Conservation (phyloP, 2,329 filamentous ascomycete species). For the Paracorniculantispora psalliotae region DNA sequence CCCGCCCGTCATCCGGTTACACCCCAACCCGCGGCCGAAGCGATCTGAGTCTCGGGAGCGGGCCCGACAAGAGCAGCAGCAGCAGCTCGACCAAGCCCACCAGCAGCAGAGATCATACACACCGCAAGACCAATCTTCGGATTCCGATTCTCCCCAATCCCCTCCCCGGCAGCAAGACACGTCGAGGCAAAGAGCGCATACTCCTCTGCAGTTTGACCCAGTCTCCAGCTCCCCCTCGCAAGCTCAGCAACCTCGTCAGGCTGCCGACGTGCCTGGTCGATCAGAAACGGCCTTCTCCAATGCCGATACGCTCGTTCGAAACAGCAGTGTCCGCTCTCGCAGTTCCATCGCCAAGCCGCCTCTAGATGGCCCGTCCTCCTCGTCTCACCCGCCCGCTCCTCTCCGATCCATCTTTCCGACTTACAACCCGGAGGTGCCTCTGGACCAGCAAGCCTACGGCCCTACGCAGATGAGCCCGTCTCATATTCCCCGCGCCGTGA, state of each 20-base stretch:
- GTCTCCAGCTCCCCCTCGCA: constrained; percentile 19
- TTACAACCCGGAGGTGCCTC: constrained; percentile 63
- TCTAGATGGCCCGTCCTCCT: constrained; percentile 25
- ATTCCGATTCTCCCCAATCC: constrained; percentile 17
- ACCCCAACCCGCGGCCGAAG: constrained; percentile 38
- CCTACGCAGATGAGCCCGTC: constrained; percentile 61
- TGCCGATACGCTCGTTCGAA: constrained; percentile 44
- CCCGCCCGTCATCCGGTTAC: constrained; percentile 28
- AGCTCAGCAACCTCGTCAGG: constrained; percentile 35
- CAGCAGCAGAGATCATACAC: neutral
- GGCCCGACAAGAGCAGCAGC: constrained; percentile 3
- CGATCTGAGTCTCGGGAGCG: constrained; percentile 34
- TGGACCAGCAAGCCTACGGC: constrained; percentile 65
- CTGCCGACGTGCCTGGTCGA: constrained; percentile 39
- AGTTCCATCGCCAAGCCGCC: constrained; percentile 55
- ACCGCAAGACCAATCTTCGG: constrained; percentile 13
- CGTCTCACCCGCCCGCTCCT: constrained; percentile 31
- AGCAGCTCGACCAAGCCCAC: constrained; percentile 19
- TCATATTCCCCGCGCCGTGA: constrained; percentile 57
- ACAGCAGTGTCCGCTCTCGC: constrained; percentile 45
- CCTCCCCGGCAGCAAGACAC: constrained; percentile 27
- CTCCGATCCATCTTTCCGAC: constrained; percentile 71
- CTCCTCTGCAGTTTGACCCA: constrained; percentile 22
- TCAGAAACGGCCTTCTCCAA: constrained; percentile 49
- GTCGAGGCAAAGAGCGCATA: constrained; percentile 28